phyloP scores from a whole-genome alignment of 495 filamentous ascomycete species.

The Penicillium crystallinum region DNA sequence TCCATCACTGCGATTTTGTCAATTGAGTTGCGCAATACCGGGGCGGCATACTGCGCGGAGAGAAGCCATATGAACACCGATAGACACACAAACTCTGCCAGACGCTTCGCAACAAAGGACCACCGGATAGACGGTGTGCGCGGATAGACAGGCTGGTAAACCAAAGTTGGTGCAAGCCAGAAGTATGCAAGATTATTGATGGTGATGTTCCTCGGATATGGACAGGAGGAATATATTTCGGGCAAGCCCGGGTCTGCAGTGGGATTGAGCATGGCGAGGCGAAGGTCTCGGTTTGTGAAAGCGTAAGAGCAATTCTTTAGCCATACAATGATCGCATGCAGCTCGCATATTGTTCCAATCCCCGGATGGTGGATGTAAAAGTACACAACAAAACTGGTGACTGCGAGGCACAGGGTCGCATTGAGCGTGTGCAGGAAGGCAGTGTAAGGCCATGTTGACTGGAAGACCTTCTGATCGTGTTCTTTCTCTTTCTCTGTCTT shows the following conservation, averaged over 20 bases:
- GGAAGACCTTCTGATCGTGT: conserved; percentile 47
- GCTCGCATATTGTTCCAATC: conserved; percentile 83
- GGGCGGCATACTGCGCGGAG: conserved; percentile 87
- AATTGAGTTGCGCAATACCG: conserved; percentile 81
- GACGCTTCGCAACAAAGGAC: conserved; percentile 77
- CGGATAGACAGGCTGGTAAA: conserved; percentile 96
- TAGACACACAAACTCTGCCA: conserved; percentile 68
- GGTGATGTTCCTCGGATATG: conserved; percentile 88
- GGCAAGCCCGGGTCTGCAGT: conserved; percentile 56
- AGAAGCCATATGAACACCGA: conserved; percentile 89
- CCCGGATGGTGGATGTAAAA: conserved; percentile 85
- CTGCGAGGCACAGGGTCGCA: conserved; percentile 68
- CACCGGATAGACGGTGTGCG: conserved; percentile 72
- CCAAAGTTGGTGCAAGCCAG: conserved; percentile 93
- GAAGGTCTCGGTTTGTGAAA: conserved; percentile 91
- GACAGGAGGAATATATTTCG: conserved; percentile 72
- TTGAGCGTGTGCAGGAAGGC: conserved; percentile 77
- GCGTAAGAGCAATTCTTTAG: conserved; percentile 94
- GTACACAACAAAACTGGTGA: conserved; percentile 84
- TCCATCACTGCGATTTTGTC: conserved; percentile 79
- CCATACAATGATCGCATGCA: conserved; percentile 94
- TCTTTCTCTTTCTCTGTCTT: conserved; percentile 54
- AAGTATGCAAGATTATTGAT: conserved; percentile 84
- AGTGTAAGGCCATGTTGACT: conserved; percentile 70
- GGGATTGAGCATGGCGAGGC: conserved; percentile 77